Evolutionary conservation across 306 rosid species (phyloP).

Genomic region (Acacia acuminata): DNA sequence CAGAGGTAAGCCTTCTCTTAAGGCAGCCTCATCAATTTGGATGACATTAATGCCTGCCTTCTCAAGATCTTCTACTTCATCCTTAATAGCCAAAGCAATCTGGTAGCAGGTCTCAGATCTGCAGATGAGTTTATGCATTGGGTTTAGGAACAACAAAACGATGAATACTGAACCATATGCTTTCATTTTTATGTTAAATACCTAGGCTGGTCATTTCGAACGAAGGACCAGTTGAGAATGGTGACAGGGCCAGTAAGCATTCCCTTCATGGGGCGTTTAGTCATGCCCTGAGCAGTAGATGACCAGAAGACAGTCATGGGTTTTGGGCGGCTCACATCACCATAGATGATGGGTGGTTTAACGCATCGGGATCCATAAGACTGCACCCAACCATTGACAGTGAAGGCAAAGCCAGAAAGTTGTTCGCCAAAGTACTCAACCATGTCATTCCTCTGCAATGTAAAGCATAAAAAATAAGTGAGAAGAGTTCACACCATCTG

Average conservation of each 20-base stretch:
- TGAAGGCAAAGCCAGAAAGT: constrained; percentile 86
- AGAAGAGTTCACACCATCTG: neutral
- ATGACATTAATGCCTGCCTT: constrained; percentile 75
- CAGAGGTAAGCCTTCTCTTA: constrained; percentile 84
- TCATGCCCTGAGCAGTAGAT: constrained; percentile 76
- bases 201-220: constrained; percentile 88
- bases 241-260: constrained; percentile 99
- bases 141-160: constrained; percentile 22
- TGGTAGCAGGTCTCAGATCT: constrained; percentile 85
- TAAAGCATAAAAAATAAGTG: constrained; percentile 32
- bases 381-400: constrained; percentile 94
- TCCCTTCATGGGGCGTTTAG: constrained; percentile 94
- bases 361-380: constrained; percentile 95
- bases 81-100: constrained; percentile 93
- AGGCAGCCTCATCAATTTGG: constrained; percentile 93
- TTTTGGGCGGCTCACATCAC: constrained; percentile 97
- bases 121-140: constrained; percentile 20
- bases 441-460: constrained; percentile 88
- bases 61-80: constrained; percentile 92
- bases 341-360: constrained; percentile 95
- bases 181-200: constrained; percentile 28
- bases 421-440: constrained; percentile 97
- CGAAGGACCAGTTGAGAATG: constrained; percentile 96
- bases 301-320: constrained; percentile 97
- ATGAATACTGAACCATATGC: neutral